Evolutionary conservation across 2,329 filamentous ascomycete genomes (phyloP), one percentile per base, ranked within the genome.

Genomic region (Colletotrichum tropicicola): DNA sequence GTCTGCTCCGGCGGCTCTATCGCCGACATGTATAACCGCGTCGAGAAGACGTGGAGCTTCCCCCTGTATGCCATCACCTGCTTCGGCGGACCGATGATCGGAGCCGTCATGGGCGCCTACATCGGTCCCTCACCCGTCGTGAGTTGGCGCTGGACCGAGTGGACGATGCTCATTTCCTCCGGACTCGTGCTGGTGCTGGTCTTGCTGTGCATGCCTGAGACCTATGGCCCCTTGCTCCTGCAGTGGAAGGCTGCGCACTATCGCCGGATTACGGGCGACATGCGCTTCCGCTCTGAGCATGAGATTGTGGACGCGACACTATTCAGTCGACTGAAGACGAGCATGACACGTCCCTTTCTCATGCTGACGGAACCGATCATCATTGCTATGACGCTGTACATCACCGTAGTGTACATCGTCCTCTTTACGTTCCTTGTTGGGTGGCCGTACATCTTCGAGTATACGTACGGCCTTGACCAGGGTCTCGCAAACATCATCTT

Each of bases 131-230:
- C 84, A 58, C 82, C 80, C 3, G n/a, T 47, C 0, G 71, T 75
- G 2, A 82, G 79, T 52, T 92, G 89, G 84, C 80, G 86, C n/a
- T 90, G 87, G 87, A 80, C 82, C 0, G 89, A 91, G 72, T 92
- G 90, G 76, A 81, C 88, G 1, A 81, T 91, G 62, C 77, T 91
- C 30, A 91, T 92, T 53, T 89, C 88, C 82, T 83, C 88, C 0
- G 86, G 81, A 0, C 73, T 84, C 6, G 77, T 90, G 61, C 80
- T 90, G 23, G 73, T 79, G n/a, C 70, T 85, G 37, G 85, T 92
- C 32, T 71, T 87, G 23, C 70, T 88, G 15, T 80, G 89, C 48
- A 87, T 91, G 54, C 90, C 90, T 2, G 90, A 92, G 73, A 92
- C 90, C 0, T 92, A 91, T 67, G 83, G 73, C 3, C 75, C 74